Percentiles rank a stretch among this genome's conserved stretches.
Evolutionary conservation across 768 basidiomycete species (phyloP).

Genomic region (Suillus lakei): DNA sequence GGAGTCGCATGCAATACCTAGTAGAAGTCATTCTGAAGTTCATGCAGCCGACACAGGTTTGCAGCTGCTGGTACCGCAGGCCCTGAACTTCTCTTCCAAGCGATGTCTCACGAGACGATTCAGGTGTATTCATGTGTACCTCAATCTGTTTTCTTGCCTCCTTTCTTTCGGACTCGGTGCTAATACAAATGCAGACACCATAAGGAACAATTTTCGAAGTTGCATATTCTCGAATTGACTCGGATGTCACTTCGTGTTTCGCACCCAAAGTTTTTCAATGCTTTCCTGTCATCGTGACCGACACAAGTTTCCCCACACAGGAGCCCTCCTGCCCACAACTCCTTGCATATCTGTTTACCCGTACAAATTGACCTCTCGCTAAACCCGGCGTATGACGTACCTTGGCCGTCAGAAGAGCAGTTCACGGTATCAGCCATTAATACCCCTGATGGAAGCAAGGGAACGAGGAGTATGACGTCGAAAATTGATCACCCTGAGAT

Average conservation of each 20-base stretch:
- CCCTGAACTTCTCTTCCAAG: slow-evolving; percentile 92
- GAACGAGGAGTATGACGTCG: slow-evolving; percentile 73
- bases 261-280: not conserved
- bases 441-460: slow-evolving; percentile 53
- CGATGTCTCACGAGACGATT: slow-evolving; percentile 94
- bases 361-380: slow-evolving; percentile 75
- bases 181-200: slow-evolving; percentile 41
- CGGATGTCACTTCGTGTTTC: not conserved
- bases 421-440: slow-evolving; percentile 65
- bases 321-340: slow-evolving; percentile 64
- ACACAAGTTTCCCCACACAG: too few species aligned
- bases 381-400: slow-evolving; percentile 52
- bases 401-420: slow-evolving; percentile 44
- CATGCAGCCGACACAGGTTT: not conserved
- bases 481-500: slow-evolving; percentile 76
- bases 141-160: slow-evolving; percentile 44
- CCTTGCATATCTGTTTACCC: slow-evolving; percentile 59
- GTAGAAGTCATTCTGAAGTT: too few species aligned
- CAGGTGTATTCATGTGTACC: slow-evolving; percentile 87
- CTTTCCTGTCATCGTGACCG: not conserved
- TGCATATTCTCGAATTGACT: not conserved
- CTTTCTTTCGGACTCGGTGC: not conserved
- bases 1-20: too few species aligned
- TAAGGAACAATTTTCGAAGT: too few species aligned
- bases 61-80: slow-evolving; percentile 87